Evolutionary conservation across 2,329 filamentous ascomycete species (phyloP), one percentile per base, ranked within the genome.

Genomic region (Colletotrichum caudatum): DNA sequence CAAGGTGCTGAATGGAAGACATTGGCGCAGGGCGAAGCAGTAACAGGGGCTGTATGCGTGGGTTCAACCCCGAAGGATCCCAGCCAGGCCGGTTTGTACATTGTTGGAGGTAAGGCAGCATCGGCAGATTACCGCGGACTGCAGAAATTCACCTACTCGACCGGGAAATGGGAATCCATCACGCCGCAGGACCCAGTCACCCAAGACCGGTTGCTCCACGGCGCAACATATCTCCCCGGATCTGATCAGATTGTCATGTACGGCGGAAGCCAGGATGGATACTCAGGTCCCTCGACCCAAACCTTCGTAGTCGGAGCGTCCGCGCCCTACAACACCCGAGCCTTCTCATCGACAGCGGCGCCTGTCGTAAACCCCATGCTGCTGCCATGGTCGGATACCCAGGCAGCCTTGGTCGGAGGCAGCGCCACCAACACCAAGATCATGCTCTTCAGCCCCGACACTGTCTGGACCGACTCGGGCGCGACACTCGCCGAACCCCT

Each of bases 21-120:
- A 75, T 80, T 96, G 75, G 77, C 86, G 0, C 87, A 87, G 79
- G 94, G 93, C 60, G 87, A 91, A 72, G 84, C 90, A 23, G 93
- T 97, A 29, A 90, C 89, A 1, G 93, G 93, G 57, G 93, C 89
- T 51, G 89, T 90, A 8, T 98, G 95, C 81, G 92, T 97, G 29
- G 91, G 90, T 66, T 91, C 90, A 48, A 88, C 86, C 33, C 86
- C 91, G 29, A 86, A 86, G 26, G 86, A 92, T 74, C 78, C 86
- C 23, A 83, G 85, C 51, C 82, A 88, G 63, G 86, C 91, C 5
- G 92, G 88, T 35, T 86, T 98, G 39, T 97, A 92, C 78, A 87
- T 98, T 58, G 90, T 98, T 48, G 95, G 95, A 76, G 95, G 95
- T 60, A 88, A 85, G 53, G 84, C 86, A 12, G 51, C 79, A 35